Evolutionary conservation across 768 basidiomycete species (phyloP), one percentile per base, ranked within the genome.

Genomic region (Obba rivulosa): DNA sequence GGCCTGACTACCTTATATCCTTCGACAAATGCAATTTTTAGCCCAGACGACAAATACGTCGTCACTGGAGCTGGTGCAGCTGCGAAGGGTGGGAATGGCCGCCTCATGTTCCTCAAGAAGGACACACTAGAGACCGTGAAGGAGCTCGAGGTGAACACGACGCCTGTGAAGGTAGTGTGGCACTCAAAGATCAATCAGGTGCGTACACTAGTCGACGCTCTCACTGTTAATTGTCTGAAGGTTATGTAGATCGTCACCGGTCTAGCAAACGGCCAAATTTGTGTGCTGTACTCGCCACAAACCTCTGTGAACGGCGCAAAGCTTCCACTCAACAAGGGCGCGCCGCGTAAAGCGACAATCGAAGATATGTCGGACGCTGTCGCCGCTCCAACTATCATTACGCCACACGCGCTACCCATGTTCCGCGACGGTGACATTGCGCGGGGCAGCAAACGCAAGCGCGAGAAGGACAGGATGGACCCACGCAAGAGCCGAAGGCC

Each of bases 141-240:
- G 67, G 74, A 76, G 37, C 57, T 92, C 38, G 79, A 75, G 48
- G 79, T 88, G 58, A 83, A 83, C 38, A 75, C 83, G 21, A 87
- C 83, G 31, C 92, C 96, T 9, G 89, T 99, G 48, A 87, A 85
- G 61, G 89, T 97, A 2, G 68, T 78, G 22, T 99, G 96, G 96
- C 96, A 97, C 70, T 81, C 90, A 5, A 91, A 89, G 68, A 98
- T 99, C 74, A 99, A 99, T 72, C 92, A 96, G 78, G 91, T 88
- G 53, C 57, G 83, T 62, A 24, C 44, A 54, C 34, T 51, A 44
- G 35, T 38, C 40, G 44, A 52, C 49, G 34, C 49, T 34, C 13
- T 14, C 21, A 43, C 28, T 22, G 36, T 46, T 43, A 22, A 41
- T 38, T 25, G 36, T 38, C 9, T 8, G 4, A 42, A 10, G 36